phyloP scores from a whole-genome alignment of 306 rosid species.

The Gynostemma pentaphyllum region DNA sequence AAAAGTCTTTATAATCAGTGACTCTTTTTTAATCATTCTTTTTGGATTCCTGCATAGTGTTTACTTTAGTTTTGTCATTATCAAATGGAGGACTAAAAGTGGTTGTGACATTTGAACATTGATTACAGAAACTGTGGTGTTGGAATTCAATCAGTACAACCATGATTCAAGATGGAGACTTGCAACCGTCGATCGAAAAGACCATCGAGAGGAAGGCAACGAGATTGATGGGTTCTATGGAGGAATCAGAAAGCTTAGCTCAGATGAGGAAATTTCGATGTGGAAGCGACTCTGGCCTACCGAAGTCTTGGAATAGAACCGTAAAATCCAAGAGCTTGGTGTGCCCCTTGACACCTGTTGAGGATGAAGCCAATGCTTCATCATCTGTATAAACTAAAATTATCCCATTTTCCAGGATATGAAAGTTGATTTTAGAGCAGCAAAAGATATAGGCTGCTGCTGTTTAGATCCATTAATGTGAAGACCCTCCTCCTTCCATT shows the following conservation, averaged over 20 bases:
- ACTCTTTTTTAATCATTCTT: background rate
- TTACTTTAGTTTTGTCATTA: constrained; percentile 2
- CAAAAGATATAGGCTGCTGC: background rate
- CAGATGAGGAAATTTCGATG: constrained; percentile 32
- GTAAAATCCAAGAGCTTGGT: background rate
- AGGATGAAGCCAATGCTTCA: background rate
- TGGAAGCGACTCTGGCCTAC: constrained; percentile 85
- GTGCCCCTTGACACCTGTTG: background rate
- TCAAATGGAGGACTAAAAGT: background rate
- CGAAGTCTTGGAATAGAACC: constrained; percentile 45
- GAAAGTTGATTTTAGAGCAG: background rate
- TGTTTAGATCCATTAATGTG: constrained; percentile 18
- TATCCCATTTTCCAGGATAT: background rate
- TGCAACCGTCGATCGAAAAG: constrained; percentile 40
- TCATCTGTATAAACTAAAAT: background rate
- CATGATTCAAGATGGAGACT: constrained; percentile 75
- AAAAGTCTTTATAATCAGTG: background rate
- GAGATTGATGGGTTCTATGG: constrained; percentile 88
- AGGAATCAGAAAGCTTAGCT: constrained; percentile 65
- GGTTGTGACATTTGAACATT: background rate
- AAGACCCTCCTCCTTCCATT: constrained; percentile 15
- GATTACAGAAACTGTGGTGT: constrained; percentile 59
- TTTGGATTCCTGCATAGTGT: background rate
- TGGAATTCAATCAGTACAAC: constrained; percentile 88
- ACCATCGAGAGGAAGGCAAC: constrained; percentile 76